These are phyloP conservation scores for Thielaviopsis punctulata DNA, from an alignment of 2,329 filamentous ascomycete species.

Conservation along the genomic window DNA sequence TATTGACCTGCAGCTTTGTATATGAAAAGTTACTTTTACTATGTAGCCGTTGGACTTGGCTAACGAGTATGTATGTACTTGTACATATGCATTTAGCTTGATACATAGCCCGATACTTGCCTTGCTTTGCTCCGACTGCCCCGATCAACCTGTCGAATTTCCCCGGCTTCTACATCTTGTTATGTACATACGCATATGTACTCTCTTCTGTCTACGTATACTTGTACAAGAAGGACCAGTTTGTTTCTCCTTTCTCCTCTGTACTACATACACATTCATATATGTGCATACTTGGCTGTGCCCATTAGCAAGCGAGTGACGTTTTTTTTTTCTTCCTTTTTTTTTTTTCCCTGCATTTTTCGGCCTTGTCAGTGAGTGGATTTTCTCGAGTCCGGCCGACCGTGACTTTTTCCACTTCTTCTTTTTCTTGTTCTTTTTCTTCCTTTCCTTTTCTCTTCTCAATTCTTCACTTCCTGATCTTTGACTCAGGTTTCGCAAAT, in stretches of 20 bases:
- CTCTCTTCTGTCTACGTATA: not conserved
- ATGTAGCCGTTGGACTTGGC: no score
- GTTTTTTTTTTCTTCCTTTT: slow-evolving; percentile 4
- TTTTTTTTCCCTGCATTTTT: not conserved
- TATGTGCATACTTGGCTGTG: not conserved
- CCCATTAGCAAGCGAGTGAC: slow-evolving; percentile 6
- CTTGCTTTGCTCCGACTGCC: not conserved
- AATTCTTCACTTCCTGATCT: slow-evolving; percentile 1
- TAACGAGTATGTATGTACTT: no score
- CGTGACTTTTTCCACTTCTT: not conserved
- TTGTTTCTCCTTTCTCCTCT: not conserved
- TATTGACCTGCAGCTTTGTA: no score
- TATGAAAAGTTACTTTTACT: no score
- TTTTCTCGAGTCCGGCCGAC: not conserved
- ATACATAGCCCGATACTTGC: no score
- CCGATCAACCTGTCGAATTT: not conserved
- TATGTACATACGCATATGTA: not conserved
- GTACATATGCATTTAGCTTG: no score
- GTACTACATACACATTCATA: no score
- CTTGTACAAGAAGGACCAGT: not conserved
- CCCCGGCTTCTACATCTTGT: not conserved
- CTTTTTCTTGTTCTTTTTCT: not conserved
- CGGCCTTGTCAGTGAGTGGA: not conserved
- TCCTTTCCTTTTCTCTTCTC: not conserved
- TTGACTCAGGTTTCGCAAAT: not conserved